These are phyloP conservation scores for Streptanthus diversifolius DNA, from an alignment of 345 rosid genomes.

Conservation along the genomic window DNA sequence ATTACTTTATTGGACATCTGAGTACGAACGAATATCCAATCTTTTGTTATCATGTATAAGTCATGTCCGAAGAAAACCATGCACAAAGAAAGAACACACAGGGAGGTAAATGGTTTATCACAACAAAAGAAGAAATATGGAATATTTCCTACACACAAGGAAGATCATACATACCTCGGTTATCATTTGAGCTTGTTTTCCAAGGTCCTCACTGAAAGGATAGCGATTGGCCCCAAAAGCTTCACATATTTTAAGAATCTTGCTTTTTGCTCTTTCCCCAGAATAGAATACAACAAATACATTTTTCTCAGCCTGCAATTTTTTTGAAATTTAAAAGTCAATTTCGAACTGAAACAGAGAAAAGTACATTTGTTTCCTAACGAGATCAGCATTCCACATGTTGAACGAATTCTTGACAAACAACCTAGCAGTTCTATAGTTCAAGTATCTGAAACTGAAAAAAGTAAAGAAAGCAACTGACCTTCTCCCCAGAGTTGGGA, in stretches of 20 bases:
- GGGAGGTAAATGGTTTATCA: slow-evolving; percentile 6
- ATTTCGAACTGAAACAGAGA: not conserved
- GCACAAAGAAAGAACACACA: not conserved
- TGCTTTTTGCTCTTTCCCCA: slow-evolving; percentile 87
- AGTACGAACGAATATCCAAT: slow-evolving; percentile 10
- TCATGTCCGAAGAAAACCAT: slow-evolving; percentile 4
- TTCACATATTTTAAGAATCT: slow-evolving; percentile 89
- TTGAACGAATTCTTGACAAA: slow-evolving; percentile 6
- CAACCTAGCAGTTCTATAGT: not conserved
- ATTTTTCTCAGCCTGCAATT: slow-evolving; percentile 86
- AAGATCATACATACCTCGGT: slow-evolving; percentile 48
- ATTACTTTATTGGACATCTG: not conserved
- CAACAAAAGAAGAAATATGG: slow-evolving; percentile 1
- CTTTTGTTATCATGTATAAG: slow-evolving; percentile 14
- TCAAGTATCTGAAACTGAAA: slow-evolving; percentile 11
- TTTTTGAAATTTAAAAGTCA: slow-evolving; percentile 26
- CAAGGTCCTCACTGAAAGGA: slow-evolving; percentile 77
- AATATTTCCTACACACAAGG: slow-evolving; percentile 4
- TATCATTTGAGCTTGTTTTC: slow-evolving; percentile 67
- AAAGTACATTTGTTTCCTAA: not conserved
- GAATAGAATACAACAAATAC: slow-evolving; percentile 80
- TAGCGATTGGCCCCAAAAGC: slow-evolving; percentile 98
- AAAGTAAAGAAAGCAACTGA: slow-evolving; percentile 17
- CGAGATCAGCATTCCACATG: not conserved
- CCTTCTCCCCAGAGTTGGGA: slow-evolving; percentile 92